These are phyloP conservation scores for Rhizopogon rudus DNA, from an alignment of 768 basidiomycete species.

Conservation along the genomic window DNA sequence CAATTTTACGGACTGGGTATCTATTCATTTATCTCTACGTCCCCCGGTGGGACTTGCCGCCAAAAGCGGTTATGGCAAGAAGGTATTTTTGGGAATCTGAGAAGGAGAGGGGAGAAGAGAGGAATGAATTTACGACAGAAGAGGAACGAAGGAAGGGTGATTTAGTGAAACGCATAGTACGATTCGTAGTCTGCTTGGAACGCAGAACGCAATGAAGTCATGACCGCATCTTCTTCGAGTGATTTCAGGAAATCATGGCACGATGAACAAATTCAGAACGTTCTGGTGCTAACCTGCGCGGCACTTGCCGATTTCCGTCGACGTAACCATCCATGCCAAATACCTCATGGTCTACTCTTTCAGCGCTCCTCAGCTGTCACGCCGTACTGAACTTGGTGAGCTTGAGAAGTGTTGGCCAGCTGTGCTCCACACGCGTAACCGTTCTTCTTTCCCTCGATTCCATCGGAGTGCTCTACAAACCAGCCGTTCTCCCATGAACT, in stretches of 20 bases:
- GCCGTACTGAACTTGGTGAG: background rate
- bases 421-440: background rate
- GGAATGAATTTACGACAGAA: conserved; percentile 8
- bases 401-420: background rate
- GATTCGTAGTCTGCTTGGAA: conserved; percentile 1
- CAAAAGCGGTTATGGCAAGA: background rate
- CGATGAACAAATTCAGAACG: no score
- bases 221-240: conserved; percentile 18
- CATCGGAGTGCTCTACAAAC: background rate
- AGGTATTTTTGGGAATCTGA: conserved; percentile 8
- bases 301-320: background rate
- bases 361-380: background rate
- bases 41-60: conserved; percentile 21
- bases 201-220: conserved; percentile 41
- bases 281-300: background rate
- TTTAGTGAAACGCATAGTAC: conserved; percentile 20
- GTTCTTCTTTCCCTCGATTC: background rate
- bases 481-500: background rate
- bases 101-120: conserved; percentile 6
- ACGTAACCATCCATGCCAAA: background rate
- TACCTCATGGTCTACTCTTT: background rate
- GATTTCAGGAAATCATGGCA: background rate
- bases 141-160: conserved; percentile 6
- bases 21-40: conserved; percentile 23
- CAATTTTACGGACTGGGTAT: conserved; percentile 16